phyloP scores from a whole-genome alignment of 495 filamentous ascomycete species.

The Trichocladium uniseriatum region DNA sequence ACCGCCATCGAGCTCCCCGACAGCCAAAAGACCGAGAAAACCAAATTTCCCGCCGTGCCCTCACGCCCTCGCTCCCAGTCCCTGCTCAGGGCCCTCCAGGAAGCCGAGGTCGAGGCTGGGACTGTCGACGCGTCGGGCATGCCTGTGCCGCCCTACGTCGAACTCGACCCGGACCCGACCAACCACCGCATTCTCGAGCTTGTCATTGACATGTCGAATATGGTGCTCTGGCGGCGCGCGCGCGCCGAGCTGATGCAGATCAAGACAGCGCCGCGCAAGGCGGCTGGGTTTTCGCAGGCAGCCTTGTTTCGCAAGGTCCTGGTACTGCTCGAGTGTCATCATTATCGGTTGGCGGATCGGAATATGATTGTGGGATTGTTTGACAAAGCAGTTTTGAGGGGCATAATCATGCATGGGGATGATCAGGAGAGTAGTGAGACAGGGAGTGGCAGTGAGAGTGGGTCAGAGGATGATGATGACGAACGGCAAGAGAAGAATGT shows the following conservation, averaged over 20 bases:
- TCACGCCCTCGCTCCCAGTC: slow-evolving; percentile 26
- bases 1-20: slow-evolving; percentile 33
- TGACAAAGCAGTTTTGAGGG: slow-evolving; percentile 75
- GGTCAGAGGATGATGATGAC: no score
- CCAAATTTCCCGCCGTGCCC: slow-evolving; percentile 24
- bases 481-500: slow-evolving; percentile 7
- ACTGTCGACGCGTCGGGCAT: not conserved
- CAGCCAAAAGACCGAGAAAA: slow-evolving; percentile 35
- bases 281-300: slow-evolving; percentile 62
- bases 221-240: slow-evolving; percentile 71
- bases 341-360: slow-evolving; percentile 74
- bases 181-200: slow-evolving; percentile 69
- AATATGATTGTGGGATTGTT: slow-evolving; percentile 89
- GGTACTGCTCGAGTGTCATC: slow-evolving; percentile 76
- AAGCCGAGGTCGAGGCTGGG: slow-evolving; percentile 18
- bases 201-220: slow-evolving; percentile 81
- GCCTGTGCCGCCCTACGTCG: slow-evolving; percentile 18
- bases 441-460: slow-evolving; percentile 3
- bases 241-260: slow-evolving; percentile 60
- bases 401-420: slow-evolving; percentile 60
- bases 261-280: slow-evolving; percentile 36
- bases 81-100: slow-evolving; percentile 25
- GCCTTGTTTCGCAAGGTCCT: slow-evolving; percentile 76
- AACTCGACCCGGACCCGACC: slow-evolving; percentile 52
- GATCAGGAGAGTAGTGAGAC: slow-evolving; percentile 21